Base-by-base conservation (phyloP, 2,329 filamentous ascomycete genomes). In the Xylariomycetidae sp. region DNA sequence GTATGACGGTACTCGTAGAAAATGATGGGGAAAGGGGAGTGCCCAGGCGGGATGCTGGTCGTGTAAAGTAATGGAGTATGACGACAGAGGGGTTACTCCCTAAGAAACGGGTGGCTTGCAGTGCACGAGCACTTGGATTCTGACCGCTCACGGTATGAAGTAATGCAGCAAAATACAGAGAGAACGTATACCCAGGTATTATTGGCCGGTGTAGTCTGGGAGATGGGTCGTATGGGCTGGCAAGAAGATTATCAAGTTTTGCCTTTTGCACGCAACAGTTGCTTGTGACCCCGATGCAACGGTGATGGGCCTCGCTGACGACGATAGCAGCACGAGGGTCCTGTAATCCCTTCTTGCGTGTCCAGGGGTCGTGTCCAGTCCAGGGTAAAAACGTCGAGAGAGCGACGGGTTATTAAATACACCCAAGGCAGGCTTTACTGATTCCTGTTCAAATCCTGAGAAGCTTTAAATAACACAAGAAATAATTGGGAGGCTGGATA, bases 41-140 rank as follows among this genome's bases (percentile, higher is more conserved):
- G 20, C 29, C 14, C 17, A 30, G 22, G 30, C 26, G 16, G 32
- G 28, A 30, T 26, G 26, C 32, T 29, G 36, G 43, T 31, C 13
- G 36, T 33, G 22, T 30, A 15, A 19, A 23, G 31, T 35, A 34
- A 31, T 25, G 13, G 34, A 18, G 38, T 41, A 46, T 46, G 45
- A 45, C 41, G 45, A 44, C 45, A 45, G 36, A 32, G 39, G 38
- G 33, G 35, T 26, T 34, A 35, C 31, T 15, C 27, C 16, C 27
- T 30, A 34, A 32, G 26, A 34, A 33, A 16, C 9, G 15, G 17
- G 26, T 27, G 26, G 26, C 26, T 27, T 27, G 9, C n/a, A n/a
- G n/a, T n/a, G n/a, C n/a, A n/a, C n/a, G n/a, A n/a, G n/a, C n/a
- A n/a, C n/a, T n/a, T n/a, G n/a, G n/a, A n/a, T n/a, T n/a, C n/a